phyloP scores from a whole-genome alignment of 306 rosid genomes.

The Inga laurina region DNA sequence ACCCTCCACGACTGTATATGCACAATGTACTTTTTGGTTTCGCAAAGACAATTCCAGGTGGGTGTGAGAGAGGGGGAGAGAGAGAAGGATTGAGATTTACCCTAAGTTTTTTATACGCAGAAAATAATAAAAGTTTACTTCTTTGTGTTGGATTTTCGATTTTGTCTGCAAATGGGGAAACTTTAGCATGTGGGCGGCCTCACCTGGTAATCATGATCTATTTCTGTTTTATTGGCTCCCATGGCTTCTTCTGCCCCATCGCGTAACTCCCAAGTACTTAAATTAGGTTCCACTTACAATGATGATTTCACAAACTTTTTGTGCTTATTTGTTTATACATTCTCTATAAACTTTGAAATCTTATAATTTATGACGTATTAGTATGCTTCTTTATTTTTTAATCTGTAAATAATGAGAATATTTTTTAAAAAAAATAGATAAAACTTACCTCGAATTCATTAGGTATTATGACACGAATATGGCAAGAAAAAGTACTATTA shows the following conservation, averaged over 20 bases:
- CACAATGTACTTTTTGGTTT: conserved; percentile 20
- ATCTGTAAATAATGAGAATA: no score
- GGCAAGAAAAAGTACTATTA: no score
- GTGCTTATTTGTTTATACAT: not conserved
- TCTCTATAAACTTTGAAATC: no score
- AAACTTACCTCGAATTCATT: no score
- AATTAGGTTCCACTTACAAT: not conserved
- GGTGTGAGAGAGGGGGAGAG: not conserved
- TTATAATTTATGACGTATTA: no score
- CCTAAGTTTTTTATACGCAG: not conserved
- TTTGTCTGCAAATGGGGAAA: not conserved
- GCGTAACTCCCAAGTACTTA: not conserved
- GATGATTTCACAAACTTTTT: not conserved
- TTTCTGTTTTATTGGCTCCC: conserved; percentile 36
- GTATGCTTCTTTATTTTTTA: no score
- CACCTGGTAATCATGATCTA: conserved; percentile 33
- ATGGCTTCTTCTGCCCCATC: not conserved
- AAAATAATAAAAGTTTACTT: conserved; percentile 16
- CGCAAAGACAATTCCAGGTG: conserved; percentile 20
- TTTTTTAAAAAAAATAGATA: no score
- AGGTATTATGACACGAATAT: no score
- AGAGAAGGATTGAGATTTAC: not conserved
- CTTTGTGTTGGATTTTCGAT: conserved; percentile 19
- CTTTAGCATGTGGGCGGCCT: conserved; percentile 37
- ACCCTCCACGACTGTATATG: not conserved